These are phyloP conservation scores for Neurospora tetraspora DNA, from an alignment of 495 filamentous ascomycete genomes.

Conservation along the genomic window DNA sequence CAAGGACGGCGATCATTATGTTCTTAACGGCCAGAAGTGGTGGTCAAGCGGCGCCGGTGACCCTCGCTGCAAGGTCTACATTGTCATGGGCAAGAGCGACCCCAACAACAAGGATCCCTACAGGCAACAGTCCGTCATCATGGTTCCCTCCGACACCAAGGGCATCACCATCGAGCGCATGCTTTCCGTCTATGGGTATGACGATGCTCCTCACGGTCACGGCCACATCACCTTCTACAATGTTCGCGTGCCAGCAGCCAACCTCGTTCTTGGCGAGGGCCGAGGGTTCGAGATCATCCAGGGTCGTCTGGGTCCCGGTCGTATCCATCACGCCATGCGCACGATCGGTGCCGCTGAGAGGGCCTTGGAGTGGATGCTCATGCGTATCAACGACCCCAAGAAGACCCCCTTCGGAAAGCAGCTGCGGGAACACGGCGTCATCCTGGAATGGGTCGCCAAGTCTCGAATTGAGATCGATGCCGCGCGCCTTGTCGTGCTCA, in stretches of 20 bases:
- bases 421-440: conserved; percentile 75
- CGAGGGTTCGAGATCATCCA: conserved; percentile 97
- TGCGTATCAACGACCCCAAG: conserved; percentile 76
- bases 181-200: conserved; percentile 84
- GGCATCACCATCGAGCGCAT: conserved; percentile 79
- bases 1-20: conserved; percentile 69
- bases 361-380: conserved; percentile 81
- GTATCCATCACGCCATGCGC: conserved; percentile 93
- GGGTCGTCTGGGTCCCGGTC: conserved; percentile 79
- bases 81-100: conserved; percentile 85
- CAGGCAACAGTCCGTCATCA: conserved; percentile 79
- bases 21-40: conserved; percentile 94
- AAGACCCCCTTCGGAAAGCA: conserved; percentile 79
- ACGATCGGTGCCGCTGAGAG: conserved; percentile 76
- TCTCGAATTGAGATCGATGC: conserved; percentile 87
- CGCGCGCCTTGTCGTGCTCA: conserved; percentile 74
- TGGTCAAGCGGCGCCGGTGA: conserved; percentile 91
- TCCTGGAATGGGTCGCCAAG: conserved; percentile 86
- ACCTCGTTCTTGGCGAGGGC: conserved; percentile 80
- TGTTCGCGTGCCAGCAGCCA: conserved; percentile 66
- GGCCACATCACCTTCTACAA: conserved; percentile 80
- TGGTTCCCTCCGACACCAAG: conserved; percentile 64
- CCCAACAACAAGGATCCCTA: conserved; percentile 62
- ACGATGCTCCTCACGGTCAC: conserved; percentile 90
- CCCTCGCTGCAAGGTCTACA: conserved; percentile 78